Conservation (phyloP, 2,329 filamentous ascomycete genomes). For the Stromatinia cepivora region DNA sequence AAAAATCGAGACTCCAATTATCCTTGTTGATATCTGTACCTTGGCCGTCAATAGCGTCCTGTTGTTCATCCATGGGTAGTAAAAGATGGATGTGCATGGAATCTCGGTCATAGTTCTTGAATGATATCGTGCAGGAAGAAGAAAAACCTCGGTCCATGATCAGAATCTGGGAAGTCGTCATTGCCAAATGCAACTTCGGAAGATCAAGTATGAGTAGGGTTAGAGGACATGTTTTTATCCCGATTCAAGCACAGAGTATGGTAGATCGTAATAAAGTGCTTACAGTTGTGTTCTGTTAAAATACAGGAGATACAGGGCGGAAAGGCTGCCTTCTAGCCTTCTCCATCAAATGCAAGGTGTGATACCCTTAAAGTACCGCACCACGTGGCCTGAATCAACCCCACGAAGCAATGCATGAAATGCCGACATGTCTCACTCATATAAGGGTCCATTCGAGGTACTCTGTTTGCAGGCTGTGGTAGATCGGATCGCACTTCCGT, state of each 20-base stretch:
- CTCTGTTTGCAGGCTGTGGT: neutral
- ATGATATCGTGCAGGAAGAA: neutral
- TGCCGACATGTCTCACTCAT: conserved; percentile 8
- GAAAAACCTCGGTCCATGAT: neutral
- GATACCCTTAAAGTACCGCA: conserved; percentile 12
- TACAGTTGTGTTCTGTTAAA: conserved; percentile 16
- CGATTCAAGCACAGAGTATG: neutral
- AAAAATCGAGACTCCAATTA: neutral
- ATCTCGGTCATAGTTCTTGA: neutral
- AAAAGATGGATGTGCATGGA: neutral
- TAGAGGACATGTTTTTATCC: neutral
- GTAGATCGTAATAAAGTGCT: conserved; percentile 13
- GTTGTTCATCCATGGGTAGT: neutral
- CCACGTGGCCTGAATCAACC: conserved; percentile 10
- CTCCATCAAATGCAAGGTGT: conserved; percentile 15
- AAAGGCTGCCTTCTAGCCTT: neutral
- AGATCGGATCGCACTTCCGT: conserved; percentile 15
- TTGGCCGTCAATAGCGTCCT: conserved; percentile 15
- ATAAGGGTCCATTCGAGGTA: conserved; percentile 1
- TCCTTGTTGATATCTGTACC: conserved; percentile 11
- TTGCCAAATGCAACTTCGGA: neutral
- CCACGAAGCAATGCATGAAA: conserved; percentile 16
- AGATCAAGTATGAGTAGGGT: neutral
- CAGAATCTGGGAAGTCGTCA: neutral
- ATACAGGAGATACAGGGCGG: neutral